phyloP scores from a whole-genome alignment of 2,329 filamentous ascomycete species.

The Aspergillus unguis region DNA sequence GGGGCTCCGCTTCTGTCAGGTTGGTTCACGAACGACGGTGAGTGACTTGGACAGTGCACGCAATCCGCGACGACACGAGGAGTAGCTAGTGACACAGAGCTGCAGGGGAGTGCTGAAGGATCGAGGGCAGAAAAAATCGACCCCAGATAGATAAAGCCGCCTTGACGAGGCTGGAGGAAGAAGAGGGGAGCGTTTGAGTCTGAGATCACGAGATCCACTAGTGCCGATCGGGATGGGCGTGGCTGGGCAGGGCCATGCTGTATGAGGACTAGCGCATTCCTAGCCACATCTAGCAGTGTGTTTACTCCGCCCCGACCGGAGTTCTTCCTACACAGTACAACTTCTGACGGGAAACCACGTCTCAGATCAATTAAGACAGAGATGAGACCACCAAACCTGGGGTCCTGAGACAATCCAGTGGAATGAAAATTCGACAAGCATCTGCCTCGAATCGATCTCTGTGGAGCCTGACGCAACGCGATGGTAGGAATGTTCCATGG shows the following conservation, averaged over 20 bases:
- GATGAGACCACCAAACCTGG: no score
- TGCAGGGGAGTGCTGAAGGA: slow-evolving; percentile 8
- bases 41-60: neutral
- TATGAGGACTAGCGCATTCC: slow-evolving; percentile 20
- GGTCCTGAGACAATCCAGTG: no score
- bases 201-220: slow-evolving; percentile 28
- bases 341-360: neutral
- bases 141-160: slow-evolving; percentile 23
- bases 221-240: slow-evolving; percentile 15
- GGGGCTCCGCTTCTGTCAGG: slow-evolving; percentile 5
- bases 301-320: slow-evolving; percentile 9
- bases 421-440: no score
- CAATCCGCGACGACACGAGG: neutral
- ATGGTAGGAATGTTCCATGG: neutral
- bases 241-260: slow-evolving; percentile 12
- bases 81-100: neutral
- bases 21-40: neutral
- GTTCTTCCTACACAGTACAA: neutral
- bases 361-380: neutral
- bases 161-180: slow-evolving; percentile 29
- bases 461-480: no score
- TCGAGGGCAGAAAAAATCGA: slow-evolving; percentile 17
- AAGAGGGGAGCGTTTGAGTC: slow-evolving; percentile 10
- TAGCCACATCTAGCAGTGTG: slow-evolving; percentile 11
- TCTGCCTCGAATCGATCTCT: no score